phyloP scores from a whole-genome alignment of 495 filamentous ascomycete species.

The Podospora pseudoanserina region DNA sequence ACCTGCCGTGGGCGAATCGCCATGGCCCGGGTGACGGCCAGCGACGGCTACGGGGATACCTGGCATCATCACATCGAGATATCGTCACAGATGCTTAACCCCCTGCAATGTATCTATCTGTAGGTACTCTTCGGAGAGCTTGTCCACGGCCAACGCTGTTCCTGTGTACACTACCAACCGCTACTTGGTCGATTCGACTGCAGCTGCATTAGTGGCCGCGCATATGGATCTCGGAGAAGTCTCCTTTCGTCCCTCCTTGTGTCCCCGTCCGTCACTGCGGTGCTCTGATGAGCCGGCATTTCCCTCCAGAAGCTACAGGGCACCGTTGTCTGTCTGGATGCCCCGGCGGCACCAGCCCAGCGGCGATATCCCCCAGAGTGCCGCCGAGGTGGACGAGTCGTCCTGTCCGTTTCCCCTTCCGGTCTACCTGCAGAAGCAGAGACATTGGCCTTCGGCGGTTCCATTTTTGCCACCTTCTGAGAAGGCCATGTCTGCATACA shows the following conservation, averaged over 20 bases:
- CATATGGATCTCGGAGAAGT: conserved; percentile 40
- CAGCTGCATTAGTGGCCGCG: conserved; percentile 55
- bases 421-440: conserved; percentile 16
- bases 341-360: conserved; percentile 21
- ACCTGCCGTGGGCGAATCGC: conserved; percentile 31
- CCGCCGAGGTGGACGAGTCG: background rate
- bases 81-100: conserved; percentile 1
- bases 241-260: conserved; percentile 20
- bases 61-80: conserved; percentile 3
- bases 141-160: conserved; percentile 15
- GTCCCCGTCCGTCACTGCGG: conserved; percentile 9
- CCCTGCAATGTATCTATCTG: conserved; percentile 40
- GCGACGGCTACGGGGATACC: conserved; percentile 2
- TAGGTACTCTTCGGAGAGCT: conserved; percentile 32
- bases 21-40: conserved; percentile 22
- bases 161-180: conserved; percentile 23
- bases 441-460: conserved; percentile 42
- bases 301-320: conserved; percentile 24
- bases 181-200: conserved; percentile 31
- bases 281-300: conserved; percentile 36
- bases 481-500: conserved; percentile 43
- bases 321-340: background rate
- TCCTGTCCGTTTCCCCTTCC: conserved; percentile 6
- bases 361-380: conserved; percentile 21
- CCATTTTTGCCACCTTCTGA: conserved; percentile 46